Base-by-base conservation (phyloP, 176 grass and related monocot genomes). In the Aegilops longissima region DNA sequence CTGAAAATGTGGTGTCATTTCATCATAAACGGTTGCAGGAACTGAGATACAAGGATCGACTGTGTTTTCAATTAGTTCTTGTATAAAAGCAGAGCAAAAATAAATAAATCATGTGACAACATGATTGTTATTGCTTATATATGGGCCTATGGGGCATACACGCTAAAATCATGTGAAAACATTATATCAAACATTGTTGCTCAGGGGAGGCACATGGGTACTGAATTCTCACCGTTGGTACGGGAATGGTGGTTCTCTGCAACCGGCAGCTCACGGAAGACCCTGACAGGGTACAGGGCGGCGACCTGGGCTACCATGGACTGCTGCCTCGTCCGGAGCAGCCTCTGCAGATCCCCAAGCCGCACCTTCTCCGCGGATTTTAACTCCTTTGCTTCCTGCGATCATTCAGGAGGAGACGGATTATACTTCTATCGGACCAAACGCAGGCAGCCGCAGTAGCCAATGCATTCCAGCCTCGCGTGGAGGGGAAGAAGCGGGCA, bases 281-380 rank as follows among this genome's bases (percentile, higher is more conserved):
- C 75, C 17, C 8, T 92, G 1, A 92, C 74, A 80, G 90, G 90
- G 79, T 92, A 92, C 74, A 92, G n/a, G 30, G 80, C 75, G 21
- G 87, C 86, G 23, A 92, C 83, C 84, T 92, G 87, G 36, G 5
- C 61, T 4, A 92, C 70, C 87, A 89, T 83, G 3, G 49, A 25
- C 59, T 69, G 83, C 73, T 89, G 83, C 79, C 67, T 92, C 61
- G 20, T 70, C 87, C 87, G 18, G 13, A 92, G 73, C 66, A 86
- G 61, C 67, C 72, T 83, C 59, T 83, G 87, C 30, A 89, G 61
- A 79, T 52, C 69, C 16, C 38, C 58, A 3, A 92, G 90, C 35
- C 61, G 85, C 5, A 27, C 61, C 68, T 12, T 89, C 47, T 86
- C 84, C 10, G 47, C 87, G 18, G 75, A 80, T 54, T 0, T 18